Evolutionary conservation across 2,329 filamentous ascomycete species (phyloP).

Genomic region (Colletotrichum trifolii): DNA sequence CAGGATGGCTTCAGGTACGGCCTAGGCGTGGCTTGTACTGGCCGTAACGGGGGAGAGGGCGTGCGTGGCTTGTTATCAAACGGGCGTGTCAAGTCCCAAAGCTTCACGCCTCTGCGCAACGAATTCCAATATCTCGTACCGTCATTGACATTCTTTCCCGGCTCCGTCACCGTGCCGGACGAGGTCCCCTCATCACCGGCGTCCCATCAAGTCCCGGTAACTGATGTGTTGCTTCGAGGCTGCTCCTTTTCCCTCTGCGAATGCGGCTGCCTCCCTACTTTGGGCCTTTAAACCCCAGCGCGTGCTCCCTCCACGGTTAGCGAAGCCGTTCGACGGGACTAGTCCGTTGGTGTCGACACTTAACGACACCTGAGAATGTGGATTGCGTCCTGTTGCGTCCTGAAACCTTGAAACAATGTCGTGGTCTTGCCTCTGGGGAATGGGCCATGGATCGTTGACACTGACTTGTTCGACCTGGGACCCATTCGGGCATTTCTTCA

Average conservation of each 20-base stretch:
- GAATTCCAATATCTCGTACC: slow-evolving; percentile 16
- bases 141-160: slow-evolving; percentile 10
- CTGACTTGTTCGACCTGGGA: slow-evolving; percentile 2
- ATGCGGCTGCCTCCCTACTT: slow-evolving; percentile 1
- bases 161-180: not conserved
- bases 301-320: not conserved
- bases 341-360: not conserved
- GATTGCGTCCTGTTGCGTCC: slow-evolving; percentile 8
- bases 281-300: slow-evolving; percentile 6
- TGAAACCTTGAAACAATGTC: slow-evolving; percentile 25
- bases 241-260: not conserved
- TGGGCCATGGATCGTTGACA: slow-evolving; percentile 1
- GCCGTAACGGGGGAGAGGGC: not conserved
- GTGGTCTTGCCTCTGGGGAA: not conserved
- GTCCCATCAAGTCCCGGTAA: slow-evolving; percentile 7
- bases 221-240: slow-evolving; percentile 17
- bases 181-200: slow-evolving; percentile 2
- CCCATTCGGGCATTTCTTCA: slow-evolving; percentile 23
- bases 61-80: not conserved
- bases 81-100: slow-evolving; percentile 12
- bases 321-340: slow-evolving; percentile 6
- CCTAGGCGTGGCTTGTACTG: slow-evolving; percentile 9
- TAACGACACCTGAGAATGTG: slow-evolving; percentile 32
- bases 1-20: slow-evolving; percentile 14
- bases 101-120: slow-evolving; percentile 21